Evolutionary conservation across 2,329 filamentous ascomycete genomes (phyloP).

Genomic region (Xenosphaeropsis pyriputrescens): DNA sequence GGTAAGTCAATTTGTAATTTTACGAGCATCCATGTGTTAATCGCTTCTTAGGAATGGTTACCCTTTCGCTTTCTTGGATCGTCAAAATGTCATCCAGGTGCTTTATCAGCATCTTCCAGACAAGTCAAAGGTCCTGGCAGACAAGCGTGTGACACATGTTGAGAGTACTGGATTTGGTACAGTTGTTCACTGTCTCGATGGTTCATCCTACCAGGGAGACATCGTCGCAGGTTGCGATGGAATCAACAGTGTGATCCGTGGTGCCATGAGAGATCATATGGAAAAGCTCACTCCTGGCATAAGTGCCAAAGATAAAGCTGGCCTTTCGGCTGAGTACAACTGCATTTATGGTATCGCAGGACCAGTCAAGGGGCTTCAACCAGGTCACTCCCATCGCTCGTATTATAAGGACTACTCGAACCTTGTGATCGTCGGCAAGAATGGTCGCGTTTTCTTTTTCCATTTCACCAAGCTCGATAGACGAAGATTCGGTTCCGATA

Average conservation of each 20-base stretch:
- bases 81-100: neutral
- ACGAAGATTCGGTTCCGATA: conserved; percentile 1
- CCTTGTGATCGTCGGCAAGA: neutral
- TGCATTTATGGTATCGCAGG: neutral
- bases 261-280: conserved; percentile 4
- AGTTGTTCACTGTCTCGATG: conserved; percentile 9
- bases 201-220: conserved; percentile 9
- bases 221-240: conserved; percentile 14
- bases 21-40: too few relatives aligned
- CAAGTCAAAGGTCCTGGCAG: conserved; percentile 1
- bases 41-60: too few relatives aligned
- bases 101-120: conserved; percentile 3
- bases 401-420: neutral
- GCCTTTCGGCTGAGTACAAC: neutral
- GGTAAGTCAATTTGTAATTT: too few relatives aligned
- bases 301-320: neutral
- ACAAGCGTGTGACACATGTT: neutral
- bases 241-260: conserved; percentile 11
- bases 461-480: conserved; percentile 3
- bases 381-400: neutral
- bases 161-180: conserved; percentile 5
- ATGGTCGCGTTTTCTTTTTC: conserved; percentile 3
- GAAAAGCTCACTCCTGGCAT: neutral
- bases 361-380: neutral
- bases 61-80: neutral